A percentile compares a stretch with the other conserved stretches of the same genome.
Evolutionary conservation across 2,329 filamentous ascomycete species (phyloP).

Genomic region (Dactylellina leptospora): DNA sequence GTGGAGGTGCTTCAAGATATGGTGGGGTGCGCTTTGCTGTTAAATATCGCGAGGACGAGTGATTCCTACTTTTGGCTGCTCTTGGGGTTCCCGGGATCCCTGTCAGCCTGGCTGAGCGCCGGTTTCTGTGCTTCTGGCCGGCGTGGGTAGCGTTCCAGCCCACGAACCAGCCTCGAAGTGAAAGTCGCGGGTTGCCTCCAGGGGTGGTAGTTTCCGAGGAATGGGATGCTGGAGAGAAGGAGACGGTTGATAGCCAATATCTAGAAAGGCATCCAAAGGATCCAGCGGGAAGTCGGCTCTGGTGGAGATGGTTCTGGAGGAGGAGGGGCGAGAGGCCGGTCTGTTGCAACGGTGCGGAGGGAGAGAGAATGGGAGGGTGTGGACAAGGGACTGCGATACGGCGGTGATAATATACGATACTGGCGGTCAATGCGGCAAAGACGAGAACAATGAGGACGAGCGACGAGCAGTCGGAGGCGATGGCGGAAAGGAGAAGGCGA

Average conservation of each 20-base stretch:
- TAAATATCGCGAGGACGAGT: slow-evolving; percentile 35
- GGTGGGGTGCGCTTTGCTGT: slow-evolving; percentile 22
- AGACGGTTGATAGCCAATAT: not conserved
- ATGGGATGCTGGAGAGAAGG: not conserved
- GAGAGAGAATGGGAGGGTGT: not conserved
- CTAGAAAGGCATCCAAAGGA: not conserved
- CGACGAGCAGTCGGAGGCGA: not conserved
- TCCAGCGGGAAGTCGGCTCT: not conserved
- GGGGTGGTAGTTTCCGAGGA: slow-evolving; percentile 11
- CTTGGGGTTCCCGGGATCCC: slow-evolving; percentile 25
- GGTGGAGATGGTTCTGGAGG: not conserved
- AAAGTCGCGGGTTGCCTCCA: slow-evolving; percentile 11
- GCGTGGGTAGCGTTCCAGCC: slow-evolving; percentile 26
- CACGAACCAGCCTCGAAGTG: slow-evolving; percentile 36
- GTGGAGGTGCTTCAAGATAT: not conserved
- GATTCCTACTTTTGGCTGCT: slow-evolving; percentile 34
- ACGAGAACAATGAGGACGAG: not conserved
- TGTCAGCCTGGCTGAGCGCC: slow-evolving; percentile 53
- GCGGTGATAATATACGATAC: not conserved
- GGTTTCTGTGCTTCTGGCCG: slow-evolving; percentile 31
- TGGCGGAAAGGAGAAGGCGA: not conserved
- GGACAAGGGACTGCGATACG: not conserved
- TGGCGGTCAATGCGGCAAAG: not conserved
- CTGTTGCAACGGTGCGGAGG: too few relatives aligned
- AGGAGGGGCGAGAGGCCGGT: not conserved